Conservation (phyloP, 2,329 filamentous ascomycete species). For the Chaetomiaceae sp. region DNA sequence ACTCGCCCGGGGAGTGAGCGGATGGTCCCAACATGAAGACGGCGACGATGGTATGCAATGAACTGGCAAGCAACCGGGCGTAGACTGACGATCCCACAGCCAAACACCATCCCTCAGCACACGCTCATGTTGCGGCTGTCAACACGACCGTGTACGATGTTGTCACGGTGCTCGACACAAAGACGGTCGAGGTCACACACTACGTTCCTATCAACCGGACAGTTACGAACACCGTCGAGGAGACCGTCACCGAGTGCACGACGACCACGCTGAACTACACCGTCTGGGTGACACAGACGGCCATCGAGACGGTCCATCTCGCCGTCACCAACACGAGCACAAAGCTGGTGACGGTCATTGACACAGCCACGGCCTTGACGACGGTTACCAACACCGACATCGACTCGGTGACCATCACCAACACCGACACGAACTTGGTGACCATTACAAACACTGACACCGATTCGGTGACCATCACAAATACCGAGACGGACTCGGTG, state of each 20-base stretch:
- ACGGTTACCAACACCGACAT: slow-evolving; percentile 15
- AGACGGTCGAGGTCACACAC: slow-evolving; percentile 10
- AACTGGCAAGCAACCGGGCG: too few species aligned
- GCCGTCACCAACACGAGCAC: background rate
- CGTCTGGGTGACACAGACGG: background rate
- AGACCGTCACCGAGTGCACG: slow-evolving; percentile 11
- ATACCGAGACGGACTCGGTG: slow-evolving; percentile 6
- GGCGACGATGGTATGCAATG: slow-evolving; percentile 21
- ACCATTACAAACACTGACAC: slow-evolving; percentile 18
- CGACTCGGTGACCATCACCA: slow-evolving; percentile 16
- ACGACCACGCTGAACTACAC: background rate
- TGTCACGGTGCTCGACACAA: slow-evolving; percentile 20
- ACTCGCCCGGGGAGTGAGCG: slow-evolving; percentile 21
- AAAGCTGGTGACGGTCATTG: background rate
- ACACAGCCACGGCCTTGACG: slow-evolving; percentile 8
- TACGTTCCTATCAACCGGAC: slow-evolving; percentile 20
- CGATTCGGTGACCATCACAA: slow-evolving; percentile 16
- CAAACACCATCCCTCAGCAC: background rate
- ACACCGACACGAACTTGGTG: slow-evolving; percentile 13
- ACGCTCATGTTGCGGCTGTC: background rate
- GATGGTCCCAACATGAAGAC: too few species aligned
- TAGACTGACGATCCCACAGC: slow-evolving; percentile 1
- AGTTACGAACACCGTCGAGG: slow-evolving; percentile 12
- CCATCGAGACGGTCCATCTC: too few species aligned
- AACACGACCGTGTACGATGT: slow-evolving; percentile 7